Evolutionary conservation across 768 basidiomycete species (phyloP), one percentile per base, ranked within the genome.

Genomic region (Rhodotorula paludigena): DNA sequence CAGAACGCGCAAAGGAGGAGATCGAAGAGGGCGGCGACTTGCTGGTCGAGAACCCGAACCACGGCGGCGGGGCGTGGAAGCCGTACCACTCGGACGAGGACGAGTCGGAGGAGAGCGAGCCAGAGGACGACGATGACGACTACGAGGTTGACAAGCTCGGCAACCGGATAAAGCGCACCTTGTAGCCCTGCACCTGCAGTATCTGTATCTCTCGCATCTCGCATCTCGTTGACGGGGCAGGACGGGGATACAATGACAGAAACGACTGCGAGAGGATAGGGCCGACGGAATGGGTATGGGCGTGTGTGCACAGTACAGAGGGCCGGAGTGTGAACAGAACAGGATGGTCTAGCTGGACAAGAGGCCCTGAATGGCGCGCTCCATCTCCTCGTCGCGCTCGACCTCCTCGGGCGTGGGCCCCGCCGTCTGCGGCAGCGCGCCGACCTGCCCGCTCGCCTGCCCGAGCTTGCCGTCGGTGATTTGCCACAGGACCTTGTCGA

Each of bases 401-500:
- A 62, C 11, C 41, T 72, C 71, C 28, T 68, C 71, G 23, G 66
- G 53, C 12, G 71, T 72, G 15, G 71, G 71, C 15, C 63, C 63
- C 3, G 48, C 56, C n/a, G 44, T 35, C 47, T 63, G 47, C 60
- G 77, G 75, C 36, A 77, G 51, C 4, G 49, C 66, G n/a, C 75
- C 75, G 33, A 71, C 66, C 62, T 69, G 57, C 25, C 48, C 59
- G 23, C 47, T 60, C 10, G 66, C 57, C 42, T 70, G 68, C 23
- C 76, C 77, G 16, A 78, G 67, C 63, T 76, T 76, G 56, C 75
- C 96, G 70, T 97, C 87, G 15, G 96, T 99, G 66, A 99, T 82
- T 63, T 97, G 92, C 74, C 88, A 97, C 45, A 99, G 77, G 21
- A 99, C 89, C 77, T 93, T 96, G 77, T 99, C 96, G 16, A 99